Evolutionary conservation across 129 eudicot genomes (phyloP), one percentile per base, ranked within the genome.

Genomic region (Solidago caesia): DNA sequence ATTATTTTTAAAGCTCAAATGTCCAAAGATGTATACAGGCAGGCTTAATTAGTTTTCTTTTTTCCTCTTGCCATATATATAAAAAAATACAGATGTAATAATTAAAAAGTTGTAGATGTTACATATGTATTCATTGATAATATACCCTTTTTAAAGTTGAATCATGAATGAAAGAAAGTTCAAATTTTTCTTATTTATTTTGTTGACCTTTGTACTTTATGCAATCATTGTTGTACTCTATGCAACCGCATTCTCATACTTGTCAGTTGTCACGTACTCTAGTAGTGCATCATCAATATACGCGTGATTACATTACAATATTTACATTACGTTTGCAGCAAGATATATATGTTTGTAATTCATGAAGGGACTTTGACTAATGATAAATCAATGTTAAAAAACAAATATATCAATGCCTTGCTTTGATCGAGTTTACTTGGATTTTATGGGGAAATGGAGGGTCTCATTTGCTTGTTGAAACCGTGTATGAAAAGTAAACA

Each of bases 1-100:
- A 58, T 79, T 79, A 57, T 73, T 79, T 79, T 67, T 79, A 41
- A 71, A 79, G 75, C 57, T 66, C 9, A 73, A 73, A 55, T 77
- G 44, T 69, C 68, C 69, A 77, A 69, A 44, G 25, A 58, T 68
- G 75, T 77, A 77, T 61, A 77, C 81, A 61, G 6, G 8, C 25
- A 21, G 21, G 21, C 21, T 21, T 21, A 21, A 21, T 61, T 64
- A 64, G 64, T 79, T 79, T 72, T 73, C 15, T 33, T 41, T 16
- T 61, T 55, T 68, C 48, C 48, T 67, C 5, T 39, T 47, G 55
- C 60, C 62, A 52, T 52, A 68, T 60, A 47, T 21, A 21, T 21
- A 21, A 21, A 21, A 21, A 21, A 15, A 44, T 79, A 56, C 5
- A 75, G 62, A 16, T 21, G 53, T 43, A 47, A 9, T 8, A 43